Percentiles rank a stretch among this genome's conserved stretches.
These are phyloP conservation scores for Phaeophleospora eucalypticola DNA, from an alignment of 2,329 filamentous ascomycete genomes.

Conservation along the genomic window DNA sequence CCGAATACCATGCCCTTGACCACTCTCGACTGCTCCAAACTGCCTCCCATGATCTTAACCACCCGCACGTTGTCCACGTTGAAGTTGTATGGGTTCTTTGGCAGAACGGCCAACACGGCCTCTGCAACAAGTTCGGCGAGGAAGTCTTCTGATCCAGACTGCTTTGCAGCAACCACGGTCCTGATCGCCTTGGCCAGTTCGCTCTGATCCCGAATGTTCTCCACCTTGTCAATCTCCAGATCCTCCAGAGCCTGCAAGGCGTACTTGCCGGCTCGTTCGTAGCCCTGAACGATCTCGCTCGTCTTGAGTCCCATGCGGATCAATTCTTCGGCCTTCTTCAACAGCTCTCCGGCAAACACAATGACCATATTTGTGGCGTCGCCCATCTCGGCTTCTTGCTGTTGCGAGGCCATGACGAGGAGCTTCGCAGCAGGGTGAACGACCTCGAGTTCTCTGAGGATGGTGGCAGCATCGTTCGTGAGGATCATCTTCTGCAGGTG, in stretches of 20 bases:
- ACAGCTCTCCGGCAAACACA: conserved; percentile 85
- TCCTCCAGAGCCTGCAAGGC: conserved; percentile 77
- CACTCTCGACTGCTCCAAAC: conserved; percentile 87
- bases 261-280: conserved; percentile 89
- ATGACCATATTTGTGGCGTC: conserved; percentile 98
- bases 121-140: conserved; percentile 84
- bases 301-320: conserved; percentile 96
- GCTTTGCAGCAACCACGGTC: conserved; percentile 94
- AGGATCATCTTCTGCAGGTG: conserved; percentile 99
- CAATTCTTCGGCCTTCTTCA: conserved; percentile 96
- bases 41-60: conserved; percentile 99
- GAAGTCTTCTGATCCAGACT: conserved; percentile 87
- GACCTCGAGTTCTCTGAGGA: conserved; percentile 94
- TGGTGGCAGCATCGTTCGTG: conserved; percentile 95
- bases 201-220: conserved; percentile 71
- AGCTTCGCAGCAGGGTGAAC: conserved; percentile 97
- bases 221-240: conserved; percentile 83
- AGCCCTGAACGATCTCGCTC: conserved; percentile 93
- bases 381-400: conserved; percentile 98
- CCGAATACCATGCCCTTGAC: conserved; percentile 98
- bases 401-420: conserved; percentile 96
- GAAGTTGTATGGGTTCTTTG: conserved; percentile 93
- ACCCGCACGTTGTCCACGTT: conserved; percentile 99
- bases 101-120: conserved; percentile 76
- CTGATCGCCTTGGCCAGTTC: conserved; percentile 93